Evolutionary conservation across 192 early-diverging fungal genomes (phyloP).

Genomic region (Diversispora eburnea): DNA sequence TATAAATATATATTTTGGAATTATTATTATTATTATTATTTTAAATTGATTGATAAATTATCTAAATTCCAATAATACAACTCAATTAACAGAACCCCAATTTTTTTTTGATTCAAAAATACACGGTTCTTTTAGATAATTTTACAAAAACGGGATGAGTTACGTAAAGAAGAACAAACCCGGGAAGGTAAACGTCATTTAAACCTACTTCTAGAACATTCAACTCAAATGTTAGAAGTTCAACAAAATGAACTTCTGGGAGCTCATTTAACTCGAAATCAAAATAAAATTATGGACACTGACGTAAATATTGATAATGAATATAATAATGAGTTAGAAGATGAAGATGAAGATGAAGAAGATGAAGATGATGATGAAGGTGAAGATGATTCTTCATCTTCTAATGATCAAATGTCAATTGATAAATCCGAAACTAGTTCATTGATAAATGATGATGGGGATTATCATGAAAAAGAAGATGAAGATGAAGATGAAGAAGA

Average conservation of each 20-base stretch:
- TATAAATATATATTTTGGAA: too few species aligned
- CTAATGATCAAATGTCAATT: slow-evolving; percentile 3
- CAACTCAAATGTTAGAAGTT: slow-evolving; percentile 52
- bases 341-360: slow-evolving; percentile 32
- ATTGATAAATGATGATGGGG: too few species aligned
- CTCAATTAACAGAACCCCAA: background rate
- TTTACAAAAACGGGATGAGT: slow-evolving; percentile 52
- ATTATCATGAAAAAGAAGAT: background rate
- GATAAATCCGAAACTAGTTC: too few species aligned
- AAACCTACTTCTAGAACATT: slow-evolving; percentile 70
- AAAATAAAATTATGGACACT: slow-evolving; percentile 9
- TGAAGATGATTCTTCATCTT: background rate
- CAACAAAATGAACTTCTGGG: slow-evolving; percentile 19
- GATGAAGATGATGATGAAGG: slow-evolving; percentile 31
- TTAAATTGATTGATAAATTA: background rate
- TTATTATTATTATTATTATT: background rate
- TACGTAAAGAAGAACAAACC: slow-evolving; percentile 57
- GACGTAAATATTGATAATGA: too few species aligned
- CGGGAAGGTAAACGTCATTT: slow-evolving; percentile 62
- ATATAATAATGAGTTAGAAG: slow-evolving; percentile 37
- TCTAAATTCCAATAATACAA: background rate
- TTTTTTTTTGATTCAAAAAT: slow-evolving; percentile 3
- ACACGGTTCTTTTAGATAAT: slow-evolving; percentile 38
- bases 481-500: slow-evolving; percentile 3
- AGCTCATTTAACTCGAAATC: background rate